Base-by-base conservation (phyloP, 2,329 filamentous ascomycete genomes). In the Sclerotinia spermophila region DNA sequence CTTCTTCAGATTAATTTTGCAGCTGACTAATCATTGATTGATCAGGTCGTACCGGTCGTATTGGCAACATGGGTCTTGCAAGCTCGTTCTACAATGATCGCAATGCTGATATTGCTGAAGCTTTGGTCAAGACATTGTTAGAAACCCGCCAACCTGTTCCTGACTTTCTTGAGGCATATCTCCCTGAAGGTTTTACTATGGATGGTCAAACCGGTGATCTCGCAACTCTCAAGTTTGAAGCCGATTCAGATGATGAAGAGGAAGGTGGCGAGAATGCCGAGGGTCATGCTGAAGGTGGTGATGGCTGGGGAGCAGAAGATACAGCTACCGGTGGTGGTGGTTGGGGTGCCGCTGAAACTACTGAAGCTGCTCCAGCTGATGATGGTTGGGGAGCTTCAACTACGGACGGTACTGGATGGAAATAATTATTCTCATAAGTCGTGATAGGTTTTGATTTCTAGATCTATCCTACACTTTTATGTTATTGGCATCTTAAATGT, bases 41-140 rank as follows among this genome's bases (percentile, higher is more conserved):
- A 1, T 67, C 72, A 93, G 91, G 96, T 73, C 94, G 96, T 72
- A 99, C 96, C 75, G 96, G 92, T 69, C 93, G 96, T 68, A 97
- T 97, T 78, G 96, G 96, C 3, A 92, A 97, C 75, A 86, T 87
- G 59, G 96, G 96, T 27, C 82, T 94, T 7, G 94, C 96, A 0
- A 95, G 92, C 0, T 97, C 95, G 0, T 95, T 99, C 82, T 98
- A 91, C 84, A 93, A 90, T 38, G 90, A 94, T 1, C 83, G 86
- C 0, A 92, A 98, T 76, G 87, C 91, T 70, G 86, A 90, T 4
- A 82, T 98, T 56, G 93, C 86, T 0, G 84, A 86, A 15, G 88
- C 91, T 2, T 84, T 99, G 0, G 92, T 93, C 51, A 94, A 94
- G 79, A 89, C 93, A 8, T 84, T 99, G 0, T 78, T 97, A 0